These are phyloP conservation scores for Lycium ferocissimum DNA, from an alignment of 257 asterid genomes.

Conservation along the genomic window DNA sequence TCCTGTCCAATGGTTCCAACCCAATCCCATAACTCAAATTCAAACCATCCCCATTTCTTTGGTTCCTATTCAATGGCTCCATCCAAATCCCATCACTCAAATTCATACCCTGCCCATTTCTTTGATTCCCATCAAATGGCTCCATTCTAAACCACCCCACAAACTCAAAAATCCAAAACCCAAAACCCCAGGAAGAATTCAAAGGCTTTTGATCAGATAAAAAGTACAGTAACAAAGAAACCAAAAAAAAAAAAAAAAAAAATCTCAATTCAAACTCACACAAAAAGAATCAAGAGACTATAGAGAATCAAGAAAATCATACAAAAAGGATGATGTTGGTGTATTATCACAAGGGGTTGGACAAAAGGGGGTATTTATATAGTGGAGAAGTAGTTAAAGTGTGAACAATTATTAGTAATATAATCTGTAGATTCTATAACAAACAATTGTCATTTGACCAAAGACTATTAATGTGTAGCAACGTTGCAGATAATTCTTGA, in stretches of 20 bases:
- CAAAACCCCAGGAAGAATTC: neutral
- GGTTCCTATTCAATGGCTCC: conserved; percentile 27
- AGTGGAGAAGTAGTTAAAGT: neutral
- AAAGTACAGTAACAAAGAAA: neutral
- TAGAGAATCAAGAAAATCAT: conserved; percentile 29
- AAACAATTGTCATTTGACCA: conserved; percentile 6
- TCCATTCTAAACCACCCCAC: conserved; percentile 32
- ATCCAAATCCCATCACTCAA: conserved; percentile 19
- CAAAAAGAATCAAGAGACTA: conserved; percentile 21
- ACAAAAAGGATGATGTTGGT: conserved; percentile 28
- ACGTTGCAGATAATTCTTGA: neutral
- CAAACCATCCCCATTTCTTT: neutral
- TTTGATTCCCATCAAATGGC: conserved; percentile 24
- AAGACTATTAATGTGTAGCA: neutral
- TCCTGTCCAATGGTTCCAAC: conserved; percentile 29
- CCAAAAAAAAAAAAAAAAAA: neutral
- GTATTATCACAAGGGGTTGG: neutral
- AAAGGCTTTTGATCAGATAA: conserved; percentile 10
- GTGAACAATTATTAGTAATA: neutral
- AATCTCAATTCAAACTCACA: conserved; percentile 24
- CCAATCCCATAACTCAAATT: neutral
- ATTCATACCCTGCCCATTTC: neutral
- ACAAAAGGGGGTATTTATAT: neutral
- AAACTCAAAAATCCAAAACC: neutral
- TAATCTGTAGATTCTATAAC: neutral